phyloP scores from a whole-genome alignment of 2,329 filamentous ascomycete genomes.

The Aspergillus sp. region DNA sequence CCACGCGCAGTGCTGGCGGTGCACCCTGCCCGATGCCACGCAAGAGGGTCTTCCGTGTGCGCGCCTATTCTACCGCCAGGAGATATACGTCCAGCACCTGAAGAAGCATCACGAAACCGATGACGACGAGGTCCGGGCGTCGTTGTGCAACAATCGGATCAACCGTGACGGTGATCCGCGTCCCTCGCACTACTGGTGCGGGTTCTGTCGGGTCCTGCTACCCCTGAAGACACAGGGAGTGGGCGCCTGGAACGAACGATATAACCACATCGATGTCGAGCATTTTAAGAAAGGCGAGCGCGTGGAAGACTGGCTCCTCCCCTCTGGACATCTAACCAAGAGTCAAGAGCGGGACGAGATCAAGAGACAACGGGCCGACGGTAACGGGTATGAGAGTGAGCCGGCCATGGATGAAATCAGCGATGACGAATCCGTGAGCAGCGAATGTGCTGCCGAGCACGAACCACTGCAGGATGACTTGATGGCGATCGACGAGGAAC shows the following conservation, averaged over 20 bases:
- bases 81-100: slow-evolving; percentile 66
- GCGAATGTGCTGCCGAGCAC: slow-evolving; percentile 11
- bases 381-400: slow-evolving; percentile 9
- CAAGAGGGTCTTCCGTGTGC: slow-evolving; percentile 51
- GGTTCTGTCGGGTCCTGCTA: slow-evolving; percentile 69
- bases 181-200: slow-evolving; percentile 74
- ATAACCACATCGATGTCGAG: slow-evolving; percentile 71
- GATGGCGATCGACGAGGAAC: slow-evolving; percentile 4
- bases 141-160: slow-evolving; percentile 58
- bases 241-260: slow-evolving; percentile 62
- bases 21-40: slow-evolving; percentile 49
- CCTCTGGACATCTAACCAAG: slow-evolving; percentile 28
- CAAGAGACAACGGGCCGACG: not conserved
- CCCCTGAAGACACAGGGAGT: slow-evolving; percentile 52
- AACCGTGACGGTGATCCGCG: slow-evolving; percentile 61
- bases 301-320: slow-evolving; percentile 38
- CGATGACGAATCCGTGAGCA: slow-evolving; percentile 18
- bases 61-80: slow-evolving; percentile 59
- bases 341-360: slow-evolving; percentile 15
- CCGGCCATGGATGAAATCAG: slow-evolving; percentile 12
- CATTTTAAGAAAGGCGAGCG: slow-evolving; percentile 46
- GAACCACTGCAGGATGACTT: slow-evolving; percentile 14
- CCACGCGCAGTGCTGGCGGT: slow-evolving; percentile 71
- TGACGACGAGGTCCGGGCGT: slow-evolving; percentile 31
- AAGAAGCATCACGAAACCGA: slow-evolving; percentile 49